Evolutionary conservation across 192 early-diverging fungal genomes (phyloP).

Genomic region (Backusella tarrabulga): DNA sequence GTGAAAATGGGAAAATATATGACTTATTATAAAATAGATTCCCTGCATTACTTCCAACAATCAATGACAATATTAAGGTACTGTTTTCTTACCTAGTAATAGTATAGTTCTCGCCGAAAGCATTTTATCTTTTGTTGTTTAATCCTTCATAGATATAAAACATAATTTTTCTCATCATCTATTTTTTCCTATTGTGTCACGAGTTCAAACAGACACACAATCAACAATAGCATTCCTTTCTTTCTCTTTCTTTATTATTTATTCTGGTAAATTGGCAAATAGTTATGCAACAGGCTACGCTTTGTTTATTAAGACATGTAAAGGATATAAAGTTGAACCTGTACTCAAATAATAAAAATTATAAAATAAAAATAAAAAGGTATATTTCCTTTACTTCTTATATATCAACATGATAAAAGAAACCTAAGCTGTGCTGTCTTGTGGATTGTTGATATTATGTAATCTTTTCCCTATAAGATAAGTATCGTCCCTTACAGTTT

Average conservation of each 20-base stretch:
- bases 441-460: constrained; percentile 65
- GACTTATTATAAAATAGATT: background rate
- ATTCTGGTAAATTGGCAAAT: background rate
- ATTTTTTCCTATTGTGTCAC: background rate
- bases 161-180: background rate
- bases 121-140: background rate
- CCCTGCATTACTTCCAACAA: background rate
- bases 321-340: background rate
- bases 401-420: background rate
- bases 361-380: background rate
- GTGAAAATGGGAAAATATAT: background rate
- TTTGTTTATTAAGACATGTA: background rate
- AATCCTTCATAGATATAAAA: background rate
- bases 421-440: background rate
- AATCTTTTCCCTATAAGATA: constrained; percentile 84
- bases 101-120: background rate
- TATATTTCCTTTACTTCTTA: background rate
- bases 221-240: background rate
- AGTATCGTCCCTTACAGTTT: constrained; percentile 75
- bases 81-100: background rate
- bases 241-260: background rate
- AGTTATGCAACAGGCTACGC: background rate
- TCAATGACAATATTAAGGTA: background rate
- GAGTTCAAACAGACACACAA: background rate
- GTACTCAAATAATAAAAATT: background rate